Evolutionary conservation across 1,284 basidiomycete genomes (phyloP).

Genomic region (Ceratobasidium sp.): DNA sequence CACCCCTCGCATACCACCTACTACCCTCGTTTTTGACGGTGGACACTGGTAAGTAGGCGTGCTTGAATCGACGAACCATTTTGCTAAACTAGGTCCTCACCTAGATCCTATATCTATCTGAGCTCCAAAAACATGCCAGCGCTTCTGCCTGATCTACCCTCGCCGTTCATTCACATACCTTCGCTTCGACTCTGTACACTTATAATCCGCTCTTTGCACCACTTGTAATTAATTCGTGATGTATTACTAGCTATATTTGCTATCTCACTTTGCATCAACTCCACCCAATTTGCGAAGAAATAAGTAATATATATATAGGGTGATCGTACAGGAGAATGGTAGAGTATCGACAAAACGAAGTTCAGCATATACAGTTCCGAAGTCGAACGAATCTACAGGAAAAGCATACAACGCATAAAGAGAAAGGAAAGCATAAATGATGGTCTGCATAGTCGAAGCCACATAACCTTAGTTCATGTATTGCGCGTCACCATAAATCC

Average conservation of each 20-base stretch:
- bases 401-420: conserved; percentile 34
- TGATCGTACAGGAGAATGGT: conserved; percentile 5
- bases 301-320: conserved; percentile 21
- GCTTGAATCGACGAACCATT: neutral
- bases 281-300: neutral
- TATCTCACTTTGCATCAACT: neutral
- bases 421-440: conserved; percentile 13
- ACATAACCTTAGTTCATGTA: conserved; percentile 33
- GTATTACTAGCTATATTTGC: conserved; percentile 31
- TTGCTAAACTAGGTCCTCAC: neutral
- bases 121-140: conserved; percentile 2
- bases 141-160: neutral
- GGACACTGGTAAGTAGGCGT: neutral
- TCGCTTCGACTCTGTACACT: conserved; percentile 22
- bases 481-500: conserved; percentile 34
- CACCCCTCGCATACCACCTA: conserved; percentile 24
- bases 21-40: conserved; percentile 17
- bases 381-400: conserved; percentile 28
- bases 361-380: conserved; percentile 12
- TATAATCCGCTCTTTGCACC: conserved; percentile 18
- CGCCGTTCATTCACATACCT: conserved; percentile 20
- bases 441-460: neutral
- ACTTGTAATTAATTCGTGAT: neutral
- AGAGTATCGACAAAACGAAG: neutral
- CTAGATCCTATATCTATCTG: conserved; percentile 35